A percentile compares a stretch with the other conserved stretches of the same genome.
Conservation (phyloP, 495 filamentous ascomycete genomes). For the Aspergillus conjunctus region DNA sequence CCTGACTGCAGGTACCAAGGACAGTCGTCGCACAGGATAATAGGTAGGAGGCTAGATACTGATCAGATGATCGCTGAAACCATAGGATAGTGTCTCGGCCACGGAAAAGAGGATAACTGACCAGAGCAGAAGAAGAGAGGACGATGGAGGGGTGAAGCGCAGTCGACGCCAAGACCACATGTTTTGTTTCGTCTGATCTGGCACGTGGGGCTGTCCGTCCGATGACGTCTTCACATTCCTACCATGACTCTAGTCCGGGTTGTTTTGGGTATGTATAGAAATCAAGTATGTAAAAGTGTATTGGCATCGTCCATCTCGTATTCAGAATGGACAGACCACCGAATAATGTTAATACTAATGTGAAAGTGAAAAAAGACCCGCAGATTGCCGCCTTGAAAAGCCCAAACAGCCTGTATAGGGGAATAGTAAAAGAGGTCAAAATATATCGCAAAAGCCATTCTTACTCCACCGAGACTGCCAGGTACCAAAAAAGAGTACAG, state of each 20-base stretch:
- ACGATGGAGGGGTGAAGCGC: slow-evolving; percentile 4
- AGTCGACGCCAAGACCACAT: slow-evolving; percentile 12
- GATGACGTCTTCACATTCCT: slow-evolving; percentile 28
- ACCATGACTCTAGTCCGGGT: too few relatives aligned
- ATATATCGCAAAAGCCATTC: slow-evolving; percentile 14
- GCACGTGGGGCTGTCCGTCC: slow-evolving; percentile 30
- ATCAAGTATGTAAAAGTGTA: too few relatives aligned
- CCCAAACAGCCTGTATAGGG: slow-evolving; percentile 28
- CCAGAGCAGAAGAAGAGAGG: neutral
- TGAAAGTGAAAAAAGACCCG: slow-evolving; percentile 3
- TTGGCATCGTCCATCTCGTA: too few relatives aligned
- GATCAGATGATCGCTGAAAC: slow-evolving; percentile 8
- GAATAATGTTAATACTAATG: slow-evolving; percentile 1
- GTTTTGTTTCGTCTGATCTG: slow-evolving; percentile 24
- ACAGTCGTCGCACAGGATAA: slow-evolving; percentile 7
- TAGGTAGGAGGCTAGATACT: neutral
- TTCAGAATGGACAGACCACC: neutral
- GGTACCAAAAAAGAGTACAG: slow-evolving; percentile 12
- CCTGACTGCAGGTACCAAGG: slow-evolving; percentile 17
- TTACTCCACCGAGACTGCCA: slow-evolving; percentile 9
- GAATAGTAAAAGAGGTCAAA: slow-evolving; percentile 11
- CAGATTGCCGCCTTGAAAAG: slow-evolving; percentile 22
- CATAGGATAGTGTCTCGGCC: slow-evolving; percentile 2
- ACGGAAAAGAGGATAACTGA: slow-evolving; percentile 5
- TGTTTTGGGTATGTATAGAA: too few relatives aligned